Percentiles rank a stretch among this genome's conserved stretches.
These are phyloP conservation scores for Fusarium xylarioides DNA, from an alignment of 2,329 filamentous ascomycete genomes.

Conservation along the genomic window DNA sequence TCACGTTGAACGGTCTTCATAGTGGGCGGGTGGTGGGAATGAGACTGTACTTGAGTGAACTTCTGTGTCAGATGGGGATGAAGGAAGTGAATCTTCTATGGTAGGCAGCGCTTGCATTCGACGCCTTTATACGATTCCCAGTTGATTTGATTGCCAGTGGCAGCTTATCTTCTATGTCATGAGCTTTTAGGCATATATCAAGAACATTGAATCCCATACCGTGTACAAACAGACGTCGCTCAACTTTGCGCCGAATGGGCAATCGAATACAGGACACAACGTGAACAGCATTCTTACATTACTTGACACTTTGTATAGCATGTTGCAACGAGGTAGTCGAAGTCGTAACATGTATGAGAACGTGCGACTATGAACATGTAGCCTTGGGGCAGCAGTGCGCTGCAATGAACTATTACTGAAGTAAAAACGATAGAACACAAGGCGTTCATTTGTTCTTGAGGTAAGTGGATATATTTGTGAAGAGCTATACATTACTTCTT, in stretches of 20 bases:
- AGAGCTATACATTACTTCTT: too few relatives aligned
- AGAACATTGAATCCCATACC: rapidly evolving
- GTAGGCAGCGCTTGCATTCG: rapidly evolving
- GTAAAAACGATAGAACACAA: background rate
- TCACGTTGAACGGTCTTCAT: background rate
- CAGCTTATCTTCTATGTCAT: rapidly evolving
- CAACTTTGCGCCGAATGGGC: rapidly evolving
- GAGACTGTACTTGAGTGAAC: rapidly evolving
- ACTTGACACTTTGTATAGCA: rapidly evolving
- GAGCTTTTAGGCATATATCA: rapidly evolving
- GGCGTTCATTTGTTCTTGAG: too few relatives aligned
- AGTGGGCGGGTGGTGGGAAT: rapidly evolving
- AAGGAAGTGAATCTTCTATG: rapidly evolving
- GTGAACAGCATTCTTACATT: background rate
- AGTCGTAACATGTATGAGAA: too few relatives aligned
- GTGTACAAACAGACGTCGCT: background rate
- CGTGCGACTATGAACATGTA: background rate
- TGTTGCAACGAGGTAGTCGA: too few relatives aligned
- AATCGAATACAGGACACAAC: rapidly evolving
- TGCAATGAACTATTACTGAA: background rate
- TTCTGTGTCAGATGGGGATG: rapidly evolving
- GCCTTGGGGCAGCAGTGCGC: rapidly evolving
- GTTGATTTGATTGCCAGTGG: background rate
- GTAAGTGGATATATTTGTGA: background rate
- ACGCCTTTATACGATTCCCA: rapidly evolving